Evolutionary conservation across 1,284 basidiomycete species (phyloP).

Genomic region (Irpex sp.): DNA sequence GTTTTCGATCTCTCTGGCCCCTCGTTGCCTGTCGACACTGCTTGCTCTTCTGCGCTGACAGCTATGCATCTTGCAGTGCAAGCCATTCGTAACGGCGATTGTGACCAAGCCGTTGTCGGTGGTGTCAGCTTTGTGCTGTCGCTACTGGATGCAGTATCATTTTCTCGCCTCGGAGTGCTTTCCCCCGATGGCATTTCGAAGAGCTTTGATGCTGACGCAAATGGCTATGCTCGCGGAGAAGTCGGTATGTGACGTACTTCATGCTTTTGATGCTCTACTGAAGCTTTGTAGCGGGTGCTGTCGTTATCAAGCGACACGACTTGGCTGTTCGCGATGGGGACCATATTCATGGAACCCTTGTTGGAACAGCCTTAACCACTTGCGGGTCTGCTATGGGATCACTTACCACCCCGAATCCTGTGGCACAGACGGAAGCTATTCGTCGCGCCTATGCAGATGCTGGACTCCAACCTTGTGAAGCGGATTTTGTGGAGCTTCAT

Average conservation of each 20-base stretch:
- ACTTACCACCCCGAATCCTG: constrained; percentile 34
- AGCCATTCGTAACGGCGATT: constrained; percentile 39
- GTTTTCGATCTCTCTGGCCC: constrained; percentile 44
- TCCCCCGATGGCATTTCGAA: constrained; percentile 44
- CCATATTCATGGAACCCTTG: constrained; percentile 25
- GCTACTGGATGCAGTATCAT: constrained; percentile 22
- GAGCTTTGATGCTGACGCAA: constrained; percentile 44
- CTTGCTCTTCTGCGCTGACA: constrained; percentile 44
- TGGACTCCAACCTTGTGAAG: constrained; percentile 30
- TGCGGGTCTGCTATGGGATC: constrained; percentile 32
- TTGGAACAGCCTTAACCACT: constrained; percentile 37
- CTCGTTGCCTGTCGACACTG: constrained; percentile 46
- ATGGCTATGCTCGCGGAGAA: constrained; percentile 32
- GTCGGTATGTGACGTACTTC: background rate
- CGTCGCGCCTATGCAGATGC: constrained; percentile 27
- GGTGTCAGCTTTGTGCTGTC: constrained; percentile 27
- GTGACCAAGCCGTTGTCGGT: constrained; percentile 45
- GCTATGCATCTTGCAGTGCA: constrained; percentile 47
- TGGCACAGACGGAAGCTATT: constrained; percentile 34
- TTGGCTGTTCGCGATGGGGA: constrained; percentile 25
- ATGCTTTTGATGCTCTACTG: constrained; percentile 21
- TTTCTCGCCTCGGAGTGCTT: constrained; percentile 31
- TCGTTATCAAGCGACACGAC: constrained; percentile 25
- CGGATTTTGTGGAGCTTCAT: constrained; percentile 46
- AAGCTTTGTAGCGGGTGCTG: constrained; percentile 19